These are phyloP conservation scores for Zanthoxylum bungeanum DNA, from an alignment of 345 rosid genomes.

Conservation along the genomic window DNA sequence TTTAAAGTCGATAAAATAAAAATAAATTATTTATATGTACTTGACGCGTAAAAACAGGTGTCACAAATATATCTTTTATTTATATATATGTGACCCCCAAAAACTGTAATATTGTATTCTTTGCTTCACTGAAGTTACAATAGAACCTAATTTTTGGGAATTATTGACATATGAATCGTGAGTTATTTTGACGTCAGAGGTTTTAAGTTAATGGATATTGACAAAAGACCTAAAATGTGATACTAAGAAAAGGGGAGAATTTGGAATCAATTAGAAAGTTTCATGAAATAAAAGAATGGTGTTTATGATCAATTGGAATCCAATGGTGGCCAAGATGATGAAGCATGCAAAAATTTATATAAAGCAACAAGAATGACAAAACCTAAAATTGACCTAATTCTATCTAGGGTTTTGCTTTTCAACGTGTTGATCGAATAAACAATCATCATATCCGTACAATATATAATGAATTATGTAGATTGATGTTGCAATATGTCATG, in stretches of 20 bases:
- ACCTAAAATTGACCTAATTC: conserved; percentile 6
- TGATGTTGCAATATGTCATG: not conserved
- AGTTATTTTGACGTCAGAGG: not conserved
- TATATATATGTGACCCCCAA: too few relatives aligned
- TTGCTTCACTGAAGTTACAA: not conserved
- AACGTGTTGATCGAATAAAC: not conserved
- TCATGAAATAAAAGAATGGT: not conserved
- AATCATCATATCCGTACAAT: not conserved
- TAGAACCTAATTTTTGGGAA: not conserved
- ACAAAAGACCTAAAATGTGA: not conserved
- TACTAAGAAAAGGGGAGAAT: not conserved
- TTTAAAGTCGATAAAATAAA: not conserved
- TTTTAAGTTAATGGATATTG: not conserved
- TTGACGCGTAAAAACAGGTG: not conserved
- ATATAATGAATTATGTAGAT: not conserved
- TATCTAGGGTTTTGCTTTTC: not conserved
- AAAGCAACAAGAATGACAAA: not conserved
- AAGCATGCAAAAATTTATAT: not conserved
- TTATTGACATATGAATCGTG: not conserved
- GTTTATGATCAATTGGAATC: not conserved
- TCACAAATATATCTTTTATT: not conserved
- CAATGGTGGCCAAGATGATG: not conserved
- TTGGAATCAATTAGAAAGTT: not conserved
- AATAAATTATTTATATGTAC: not conserved
- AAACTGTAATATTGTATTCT: too few relatives aligned